Base-by-base conservation (phyloP, 768 basidiomycete genomes). In the Boletales sp. region DNA sequence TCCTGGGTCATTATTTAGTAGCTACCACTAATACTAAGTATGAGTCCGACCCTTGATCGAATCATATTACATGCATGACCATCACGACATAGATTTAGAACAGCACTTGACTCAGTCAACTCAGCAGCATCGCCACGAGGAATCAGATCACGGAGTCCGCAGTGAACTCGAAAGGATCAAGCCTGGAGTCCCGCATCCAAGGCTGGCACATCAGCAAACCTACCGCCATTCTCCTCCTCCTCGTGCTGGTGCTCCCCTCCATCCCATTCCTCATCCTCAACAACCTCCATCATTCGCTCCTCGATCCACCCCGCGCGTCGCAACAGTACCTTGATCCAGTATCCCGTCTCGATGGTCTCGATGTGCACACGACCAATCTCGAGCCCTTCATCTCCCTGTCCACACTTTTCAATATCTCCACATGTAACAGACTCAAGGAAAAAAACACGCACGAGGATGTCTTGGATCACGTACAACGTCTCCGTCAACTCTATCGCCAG, bases 291-390 rank as follows among this genome's bases (percentile, higher is more conserved):
- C 13, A 30, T 18, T 29, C 34, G 18, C 17, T 43, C 47, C 13
- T 43, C 46, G 21, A 4, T 15, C 11, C 1, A 7, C 21, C 27
- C 42, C 17, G 40, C 24, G 5, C 13, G 19, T 30, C 34, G 24
- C 40, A 63, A 15, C 0, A 44, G 43, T 9, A 52, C 36, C 24
- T 19, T 36, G 41, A 59, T 36, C 51, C 55, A 58, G 40, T 61
- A 58, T 24, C 62, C 61, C 51, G 55, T 43, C n/a, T 64, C 53
- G 30, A 62, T 27, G 10, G 53, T 45, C 9, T 48, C 44, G 1
- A 52, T 30, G 3, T 31, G 43, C 19, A 53, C 13, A 3, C 13
- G 19, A 4, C 15, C 11, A 4, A 50, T 19, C 14, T 54, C 53
- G 7, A 60, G 36, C 8, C 49, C 43, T 8, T 18, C 37, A 15